Evolutionary conservation across 768 basidiomycete species (phyloP).

Genomic region (Amyloporia xantha): DNA sequence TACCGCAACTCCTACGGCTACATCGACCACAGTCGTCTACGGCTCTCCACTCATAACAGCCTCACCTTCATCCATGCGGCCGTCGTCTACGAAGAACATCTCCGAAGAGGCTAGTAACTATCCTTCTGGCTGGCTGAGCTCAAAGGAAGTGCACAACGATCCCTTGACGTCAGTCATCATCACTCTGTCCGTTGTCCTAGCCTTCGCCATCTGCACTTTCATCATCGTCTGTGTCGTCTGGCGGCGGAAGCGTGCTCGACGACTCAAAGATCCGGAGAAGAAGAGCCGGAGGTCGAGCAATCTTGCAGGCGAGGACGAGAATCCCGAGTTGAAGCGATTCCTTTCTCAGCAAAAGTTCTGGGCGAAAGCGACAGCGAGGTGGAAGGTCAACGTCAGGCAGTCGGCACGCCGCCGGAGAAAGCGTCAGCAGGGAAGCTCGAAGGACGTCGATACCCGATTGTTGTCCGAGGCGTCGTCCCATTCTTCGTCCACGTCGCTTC

Average conservation of each 20-base stretch:
- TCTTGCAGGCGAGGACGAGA: constrained; percentile 27
- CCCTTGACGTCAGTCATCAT: constrained; percentile 29
- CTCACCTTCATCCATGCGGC: not conserved
- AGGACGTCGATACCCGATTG: constrained; percentile 7
- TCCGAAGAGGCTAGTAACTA: not conserved
- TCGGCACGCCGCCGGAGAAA: constrained; percentile 52
- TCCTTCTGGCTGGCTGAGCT: constrained; percentile 18
- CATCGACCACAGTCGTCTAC: not conserved
- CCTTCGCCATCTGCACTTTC: constrained; percentile 51
- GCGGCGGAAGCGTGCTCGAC: constrained; percentile 39
- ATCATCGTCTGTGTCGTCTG: constrained; percentile 59
- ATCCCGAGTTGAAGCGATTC: constrained; percentile 30
- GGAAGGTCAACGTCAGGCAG: constrained; percentile 58
- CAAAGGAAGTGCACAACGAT: constrained; percentile 3
- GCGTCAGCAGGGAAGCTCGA: constrained; percentile 5
- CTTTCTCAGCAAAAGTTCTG: constrained; percentile 53
- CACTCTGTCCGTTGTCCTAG: constrained; percentile 55
- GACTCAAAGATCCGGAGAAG: constrained; percentile 46
- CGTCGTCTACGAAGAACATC: constrained; percentile 4
- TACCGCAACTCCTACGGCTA: not conserved
- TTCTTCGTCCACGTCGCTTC: constrained; percentile 17
- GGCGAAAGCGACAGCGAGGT: constrained; percentile 59
- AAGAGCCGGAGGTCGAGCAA: constrained; percentile 31
- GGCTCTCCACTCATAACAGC: not conserved
- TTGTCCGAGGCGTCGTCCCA: constrained; percentile 3